Percentiles rank a stretch among this genome's conserved stretches.
These are phyloP conservation scores for Isabelozyma gotoi DNA, from an alignment of 805 yeast genomes.

Conservation along the genomic window DNA sequence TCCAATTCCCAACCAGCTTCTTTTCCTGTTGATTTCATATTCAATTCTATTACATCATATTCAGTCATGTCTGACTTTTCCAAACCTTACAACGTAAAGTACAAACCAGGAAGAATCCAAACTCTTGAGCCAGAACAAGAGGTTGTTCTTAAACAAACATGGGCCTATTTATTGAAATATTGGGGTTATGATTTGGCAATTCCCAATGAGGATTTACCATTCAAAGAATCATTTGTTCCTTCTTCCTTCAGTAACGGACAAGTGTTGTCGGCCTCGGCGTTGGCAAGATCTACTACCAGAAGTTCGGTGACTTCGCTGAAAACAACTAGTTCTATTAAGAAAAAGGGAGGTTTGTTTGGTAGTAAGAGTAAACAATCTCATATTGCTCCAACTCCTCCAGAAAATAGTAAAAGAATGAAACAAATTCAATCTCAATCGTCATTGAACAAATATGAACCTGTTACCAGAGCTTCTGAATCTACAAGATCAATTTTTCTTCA, in stretches of 20 bases:
- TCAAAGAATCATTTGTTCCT: constrained; percentile 29
- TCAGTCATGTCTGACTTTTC: not conserved
- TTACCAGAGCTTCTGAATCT: constrained; percentile 19
- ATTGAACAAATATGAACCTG: constrained; percentile 20
- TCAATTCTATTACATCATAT: too few species aligned
- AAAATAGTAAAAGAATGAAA: constrained; percentile 24
- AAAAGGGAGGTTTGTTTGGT: not conserved
- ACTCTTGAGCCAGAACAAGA: constrained; percentile 54
- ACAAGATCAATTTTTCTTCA: constrained; percentile 18
- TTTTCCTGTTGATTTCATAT: too few species aligned
- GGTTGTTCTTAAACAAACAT: constrained; percentile 61
- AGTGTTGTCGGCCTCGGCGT: constrained; percentile 6
- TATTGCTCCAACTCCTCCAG: constrained; percentile 11
- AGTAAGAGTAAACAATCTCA: constrained; percentile 3
- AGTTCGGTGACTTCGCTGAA: not conserved
- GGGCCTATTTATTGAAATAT: constrained; percentile 63
- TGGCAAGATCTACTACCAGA: constrained; percentile 4
- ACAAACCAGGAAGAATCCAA: constrained; percentile 39
- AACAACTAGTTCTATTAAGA: constrained; percentile 7
- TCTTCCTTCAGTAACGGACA: constrained; percentile 13
- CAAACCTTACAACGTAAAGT: constrained; percentile 13
- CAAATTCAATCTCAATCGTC: constrained; percentile 27
- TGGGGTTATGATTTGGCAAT: constrained; percentile 50
- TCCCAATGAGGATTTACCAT: constrained; percentile 24
- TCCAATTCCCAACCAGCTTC: too few species aligned